Evolutionary conservation across 2,329 filamentous ascomycete genomes (phyloP), one percentile per base, ranked within the genome.

Genomic region (Xylariomycetidae sp.): DNA sequence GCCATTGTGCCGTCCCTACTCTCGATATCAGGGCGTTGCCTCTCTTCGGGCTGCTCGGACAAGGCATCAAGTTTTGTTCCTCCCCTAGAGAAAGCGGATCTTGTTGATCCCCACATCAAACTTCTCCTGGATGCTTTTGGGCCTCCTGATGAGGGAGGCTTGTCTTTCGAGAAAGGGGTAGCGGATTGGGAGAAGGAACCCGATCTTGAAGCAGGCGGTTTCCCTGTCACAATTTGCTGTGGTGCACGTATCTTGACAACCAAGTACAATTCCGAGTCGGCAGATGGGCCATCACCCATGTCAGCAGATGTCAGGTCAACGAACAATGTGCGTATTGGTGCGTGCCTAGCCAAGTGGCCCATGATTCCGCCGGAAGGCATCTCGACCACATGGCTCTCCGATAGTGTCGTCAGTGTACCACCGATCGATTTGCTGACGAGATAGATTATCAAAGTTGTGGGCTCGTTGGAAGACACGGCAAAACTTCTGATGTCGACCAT

Each of bases 401-500:
- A 94, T 2, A 97, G 64, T 3, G 80, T 78, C 12, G 72, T 71
- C 6, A 85, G 67, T 9, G 70, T 64, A 19, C 78, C 75, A 12
- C 79, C 78, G 3, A 77, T 70, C 2, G 76, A 68, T 54, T 87
- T 88, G 40, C 77, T 75, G 38, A 84, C 89, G 5, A 98, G 70
- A 49, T 86, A 84, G 32, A 94, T 73, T 23, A 84, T 80, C 20
- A 98, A 63, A 0, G 81, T 84, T 2, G 85, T 85, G 5, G 84
- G 76, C 15, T 86, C 82, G n/a, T 78, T 77, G 1, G 84, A 80
- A 20, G 83, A 77, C 11, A 87, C 87, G 1, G 83, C 80, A 42
- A 96, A 83, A 7, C 83, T 82, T 51, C 85, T 89, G 40, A 97
- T 74, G 49, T 94, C 88, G 18, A 96, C 74, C 38, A 94, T 69